A percentile compares a stretch with the other conserved stretches of the same genome.
phyloP scores from a whole-genome alignment of 2,329 filamentous ascomycete species.

The Hymenoscyphus occultus region DNA sequence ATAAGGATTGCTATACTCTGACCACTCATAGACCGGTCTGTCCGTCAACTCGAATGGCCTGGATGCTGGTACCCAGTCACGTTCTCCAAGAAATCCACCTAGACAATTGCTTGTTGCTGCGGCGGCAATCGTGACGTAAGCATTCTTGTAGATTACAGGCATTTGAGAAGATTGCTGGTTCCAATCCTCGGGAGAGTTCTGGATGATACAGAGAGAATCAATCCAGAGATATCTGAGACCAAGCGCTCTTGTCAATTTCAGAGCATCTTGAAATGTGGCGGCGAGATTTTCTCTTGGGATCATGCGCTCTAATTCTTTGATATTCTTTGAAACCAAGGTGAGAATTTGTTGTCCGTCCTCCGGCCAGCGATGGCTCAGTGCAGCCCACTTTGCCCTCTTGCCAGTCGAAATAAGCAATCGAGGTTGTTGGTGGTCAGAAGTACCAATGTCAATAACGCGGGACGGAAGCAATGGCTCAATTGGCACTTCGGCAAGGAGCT shows the following conservation, averaged over 20 bases:
- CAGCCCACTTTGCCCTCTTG: neutral
- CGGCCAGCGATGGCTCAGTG: neutral
- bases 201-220: neutral
- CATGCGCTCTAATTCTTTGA: neutral
- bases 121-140: conserved; percentile 11
- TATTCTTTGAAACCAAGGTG: neutral
- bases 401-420: neutral
- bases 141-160: conserved; percentile 11
- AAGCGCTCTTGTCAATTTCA: neutral
- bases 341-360: neutral
- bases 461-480: neutral
- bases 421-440: neutral
- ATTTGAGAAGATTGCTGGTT: neutral
- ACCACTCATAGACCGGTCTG: neutral
- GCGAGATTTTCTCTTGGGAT: neutral
- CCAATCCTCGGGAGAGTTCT: neutral
- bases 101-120: neutral
- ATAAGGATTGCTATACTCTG: neutral
- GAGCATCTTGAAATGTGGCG: neutral
- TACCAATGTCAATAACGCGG: neutral
- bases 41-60: neutral
- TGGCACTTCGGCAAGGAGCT: neutral
- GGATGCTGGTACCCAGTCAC: neutral
- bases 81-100: neutral
- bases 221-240: neutral